Evolutionary conservation across 163 green algal genomes (phyloP), one percentile per base, ranked within the genome.

Genomic region (Coccomyxa subellipsoidea): DNA sequence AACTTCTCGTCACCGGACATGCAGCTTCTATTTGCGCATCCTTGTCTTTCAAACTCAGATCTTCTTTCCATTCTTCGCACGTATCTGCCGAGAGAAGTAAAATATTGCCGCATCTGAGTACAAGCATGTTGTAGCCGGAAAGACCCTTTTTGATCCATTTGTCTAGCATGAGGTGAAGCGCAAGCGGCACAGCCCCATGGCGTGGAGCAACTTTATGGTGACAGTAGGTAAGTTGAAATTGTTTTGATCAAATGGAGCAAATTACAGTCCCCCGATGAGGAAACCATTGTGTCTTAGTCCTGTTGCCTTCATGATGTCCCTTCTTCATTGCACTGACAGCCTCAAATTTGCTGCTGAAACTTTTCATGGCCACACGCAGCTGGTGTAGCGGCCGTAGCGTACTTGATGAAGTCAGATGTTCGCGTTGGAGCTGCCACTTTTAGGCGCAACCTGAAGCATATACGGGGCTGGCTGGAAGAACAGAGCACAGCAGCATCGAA

Each of bases 331-430:
- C n/a, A n/a, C n/a, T n/a, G n/a, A n/a, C n/a, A n/a, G n/a, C n/a
- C n/a, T n/a, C n/a, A n/a, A n/a, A n/a, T n/a, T n/a, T n/a, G n/a
- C n/a, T n/a, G n/a, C n/a, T n/a, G n/a, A n/a, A n/a, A n/a, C n/a
- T n/a, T n/a, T n/a, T n/a, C n/a, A n/a, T n/a, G n/a, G n/a, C n/a
- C 18, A 73, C 21, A 0, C 82, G 78, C 84, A 92, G 88, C 87
- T 25, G 88, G 87, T 31, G 77, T 92, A 31, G 87, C 87, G 9
- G 81, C 87, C 4, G 81, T 92, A 27, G 84, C 81, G 5, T 86
- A 84, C 59, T 77, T 92, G 0, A 92, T 92, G 88, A 91, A 85
- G 78, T 79, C 82, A 23, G 88, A 92, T 79, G 69, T 92, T 39
- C 84, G 82, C 47, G 66, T 40, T 71, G 83, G 77, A 12, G 86